A percentile compares a stretch with the other conserved stretches of the same genome.
These are phyloP conservation scores for Arabidopsis lyrata DNA, from an alignment of 441 rosid genomes.

Conservation along the genomic window DNA sequence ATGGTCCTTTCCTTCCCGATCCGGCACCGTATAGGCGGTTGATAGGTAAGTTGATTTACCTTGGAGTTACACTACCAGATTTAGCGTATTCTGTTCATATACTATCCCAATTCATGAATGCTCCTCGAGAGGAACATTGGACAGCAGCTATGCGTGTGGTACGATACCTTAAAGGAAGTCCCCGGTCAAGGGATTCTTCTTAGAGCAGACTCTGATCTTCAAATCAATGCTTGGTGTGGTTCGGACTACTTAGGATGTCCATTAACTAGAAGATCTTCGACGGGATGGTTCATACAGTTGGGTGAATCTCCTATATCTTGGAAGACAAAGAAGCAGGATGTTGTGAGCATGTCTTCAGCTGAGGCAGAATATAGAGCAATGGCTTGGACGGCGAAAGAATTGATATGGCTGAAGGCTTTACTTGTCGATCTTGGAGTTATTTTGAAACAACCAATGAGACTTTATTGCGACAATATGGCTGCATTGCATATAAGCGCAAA, in stretches of 20 bases:
- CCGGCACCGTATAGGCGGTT: no score
- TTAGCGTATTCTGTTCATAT: no score
- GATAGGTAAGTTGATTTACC: no score
- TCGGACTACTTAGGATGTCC: not conserved
- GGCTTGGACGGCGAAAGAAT: not conserved
- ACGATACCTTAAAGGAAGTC: not conserved
- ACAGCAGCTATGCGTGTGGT: not conserved
- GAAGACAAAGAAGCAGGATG: not conserved
- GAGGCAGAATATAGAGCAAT: not conserved
- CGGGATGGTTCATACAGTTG: not conserved
- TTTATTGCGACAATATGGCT: not conserved
- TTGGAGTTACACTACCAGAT: no score
- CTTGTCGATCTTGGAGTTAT: not conserved
- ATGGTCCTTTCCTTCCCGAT: no score
- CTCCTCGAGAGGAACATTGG: not conserved
- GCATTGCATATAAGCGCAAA: not conserved
- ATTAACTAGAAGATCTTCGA: not conserved
- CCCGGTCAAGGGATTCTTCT: not conserved
- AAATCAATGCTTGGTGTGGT: not conserved
- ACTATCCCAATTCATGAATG: conserved; percentile 8
- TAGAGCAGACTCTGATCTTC: not conserved
- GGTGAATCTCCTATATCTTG: not conserved
- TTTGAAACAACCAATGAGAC: not conserved
- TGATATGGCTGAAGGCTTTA: not conserved
- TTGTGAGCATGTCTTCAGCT: not conserved